Percentiles rank a stretch among this genome's conserved stretches.
Evolutionary conservation across 345 rosid genomes (phyloP).

Genomic region (Litchi chinensis): DNA sequence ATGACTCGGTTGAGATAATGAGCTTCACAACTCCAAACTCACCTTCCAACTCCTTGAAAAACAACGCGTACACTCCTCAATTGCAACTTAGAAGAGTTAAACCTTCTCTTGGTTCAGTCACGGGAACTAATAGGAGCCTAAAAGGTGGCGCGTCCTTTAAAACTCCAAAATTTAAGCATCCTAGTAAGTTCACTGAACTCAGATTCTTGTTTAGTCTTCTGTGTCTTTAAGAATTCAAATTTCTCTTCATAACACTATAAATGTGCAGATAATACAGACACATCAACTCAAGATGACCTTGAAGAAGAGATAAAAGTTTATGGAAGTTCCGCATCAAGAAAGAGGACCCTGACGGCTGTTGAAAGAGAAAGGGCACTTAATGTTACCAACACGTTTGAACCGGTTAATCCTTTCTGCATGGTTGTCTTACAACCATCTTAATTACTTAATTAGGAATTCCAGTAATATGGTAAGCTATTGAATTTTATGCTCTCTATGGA

Average conservation of each 20-base stretch:
- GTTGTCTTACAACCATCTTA: constrained; percentile 75
- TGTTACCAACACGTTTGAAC: constrained; percentile 67
- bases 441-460: constrained; percentile 57
- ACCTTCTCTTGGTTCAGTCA: background rate
- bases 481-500: background rate
- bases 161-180: constrained; percentile 21
- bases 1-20: constrained; percentile 25
- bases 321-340: constrained; percentile 68
- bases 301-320: constrained; percentile 52
- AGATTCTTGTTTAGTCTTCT: background rate
- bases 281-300: constrained; percentile 29
- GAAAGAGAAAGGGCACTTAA: constrained; percentile 65
- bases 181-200: constrained; percentile 47
- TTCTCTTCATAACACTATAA: constrained; percentile 15
- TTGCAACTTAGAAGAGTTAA: background rate
- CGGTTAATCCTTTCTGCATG: constrained; percentile 68
- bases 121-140: no score
- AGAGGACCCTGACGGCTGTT: constrained; percentile 70
- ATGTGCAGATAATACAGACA: constrained; percentile 41
- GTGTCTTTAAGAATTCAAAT: constrained; percentile 7
- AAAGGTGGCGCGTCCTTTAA: no score
- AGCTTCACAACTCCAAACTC: constrained; percentile 6
- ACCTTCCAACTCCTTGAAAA: background rate
- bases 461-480: constrained; percentile 62
- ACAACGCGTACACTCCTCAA: background rate